Percentiles rank a stretch among this genome's conserved stretches.
Evolutionary conservation across 805 yeast species (phyloP).

Genomic region (Candida suzukii): DNA sequence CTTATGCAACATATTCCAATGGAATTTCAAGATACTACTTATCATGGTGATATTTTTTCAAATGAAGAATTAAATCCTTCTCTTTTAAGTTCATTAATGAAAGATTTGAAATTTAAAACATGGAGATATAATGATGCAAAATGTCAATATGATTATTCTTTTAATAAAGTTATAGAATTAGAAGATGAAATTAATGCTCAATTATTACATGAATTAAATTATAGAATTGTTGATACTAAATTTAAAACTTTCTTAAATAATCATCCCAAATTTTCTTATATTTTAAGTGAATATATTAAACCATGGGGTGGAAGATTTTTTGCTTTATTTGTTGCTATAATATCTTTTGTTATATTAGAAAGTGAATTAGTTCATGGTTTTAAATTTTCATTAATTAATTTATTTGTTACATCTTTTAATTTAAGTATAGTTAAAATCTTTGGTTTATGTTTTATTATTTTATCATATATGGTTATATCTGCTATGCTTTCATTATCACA

Average conservation of each 20-base stretch:
- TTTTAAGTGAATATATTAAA: slow-evolving; percentile 32
- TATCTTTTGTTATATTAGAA: slow-evolving; percentile 54
- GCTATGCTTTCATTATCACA: slow-evolving; percentile 61
- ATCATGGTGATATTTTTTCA: slow-evolving; percentile 19
- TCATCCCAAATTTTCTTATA: slow-evolving; percentile 33
- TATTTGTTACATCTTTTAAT: slow-evolving; percentile 21
- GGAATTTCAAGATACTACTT: slow-evolving; percentile 22
- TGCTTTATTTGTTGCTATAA: slow-evolving; percentile 33
- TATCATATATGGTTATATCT: slow-evolving; percentile 63
- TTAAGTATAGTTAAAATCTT: slow-evolving; percentile 24
- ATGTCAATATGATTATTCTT: slow-evolving; percentile 47
- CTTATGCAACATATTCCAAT: slow-evolving; percentile 39
- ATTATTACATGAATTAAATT: slow-evolving; percentile 20
- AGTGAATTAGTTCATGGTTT: slow-evolving; percentile 75
- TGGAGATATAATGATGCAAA: slow-evolving; percentile 47
- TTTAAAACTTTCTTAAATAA: not conserved
- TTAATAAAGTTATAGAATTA: slow-evolving; percentile 40
- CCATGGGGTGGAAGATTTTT: slow-evolving; percentile 40
- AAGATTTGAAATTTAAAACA: slow-evolving; percentile 43
- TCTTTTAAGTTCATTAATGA: slow-evolving; percentile 44
- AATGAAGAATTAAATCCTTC: slow-evolving; percentile 29
- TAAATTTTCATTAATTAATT: slow-evolving; percentile 52
- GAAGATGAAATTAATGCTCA: slow-evolving; percentile 53
- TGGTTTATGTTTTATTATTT: slow-evolving; percentile 35
- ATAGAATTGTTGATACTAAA: slow-evolving; percentile 13